phyloP scores from a whole-genome alignment of 257 asterid genomes.

The Eustoma russellianum region DNA sequence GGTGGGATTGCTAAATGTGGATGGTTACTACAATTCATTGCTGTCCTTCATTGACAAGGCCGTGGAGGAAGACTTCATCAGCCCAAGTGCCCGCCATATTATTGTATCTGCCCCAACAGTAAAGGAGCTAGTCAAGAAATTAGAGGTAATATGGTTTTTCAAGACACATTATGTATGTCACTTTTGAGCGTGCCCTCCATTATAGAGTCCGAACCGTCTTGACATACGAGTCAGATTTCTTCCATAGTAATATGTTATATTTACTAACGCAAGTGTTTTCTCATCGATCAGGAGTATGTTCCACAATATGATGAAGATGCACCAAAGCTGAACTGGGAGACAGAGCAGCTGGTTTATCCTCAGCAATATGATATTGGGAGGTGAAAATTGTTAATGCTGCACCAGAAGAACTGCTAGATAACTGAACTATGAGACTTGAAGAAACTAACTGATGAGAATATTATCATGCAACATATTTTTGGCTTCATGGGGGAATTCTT shows the following conservation, averaged over 20 bases:
- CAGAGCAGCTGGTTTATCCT: slow-evolving; percentile 32
- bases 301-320: slow-evolving; percentile 37
- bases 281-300: slow-evolving; percentile 26
- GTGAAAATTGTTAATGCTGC: slow-evolving; percentile 26
- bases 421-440: slow-evolving; percentile 21
- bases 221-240: too few relatives aligned
- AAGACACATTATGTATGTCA: not conserved
- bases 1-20: slow-evolving; percentile 95
- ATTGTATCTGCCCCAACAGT: slow-evolving; percentile 87
- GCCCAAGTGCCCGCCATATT: slow-evolving; percentile 81
- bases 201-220: too few relatives aligned
- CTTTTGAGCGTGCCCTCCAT: not conserved
- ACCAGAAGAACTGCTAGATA: slow-evolving; percentile 16
- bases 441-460: slow-evolving; percentile 32
- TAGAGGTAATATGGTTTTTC: slow-evolving; percentile 57
- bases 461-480: slow-evolving; percentile 14
- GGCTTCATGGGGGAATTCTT: slow-evolving; percentile 20
- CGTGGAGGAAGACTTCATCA: slow-evolving; percentile 83
- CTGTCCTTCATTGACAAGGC: slow-evolving; percentile 84
- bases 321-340: slow-evolving; percentile 41
- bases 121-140: slow-evolving; percentile 66
- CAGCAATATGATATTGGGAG: slow-evolving; percentile 32
- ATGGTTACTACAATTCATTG: slow-evolving; percentile 75
- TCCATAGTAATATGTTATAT: not conserved
- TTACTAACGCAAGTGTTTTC: not conserved